Base-by-base conservation (phyloP, 192 early-diverging fungal species). In the Globomyces pollinis-pini region DNA sequence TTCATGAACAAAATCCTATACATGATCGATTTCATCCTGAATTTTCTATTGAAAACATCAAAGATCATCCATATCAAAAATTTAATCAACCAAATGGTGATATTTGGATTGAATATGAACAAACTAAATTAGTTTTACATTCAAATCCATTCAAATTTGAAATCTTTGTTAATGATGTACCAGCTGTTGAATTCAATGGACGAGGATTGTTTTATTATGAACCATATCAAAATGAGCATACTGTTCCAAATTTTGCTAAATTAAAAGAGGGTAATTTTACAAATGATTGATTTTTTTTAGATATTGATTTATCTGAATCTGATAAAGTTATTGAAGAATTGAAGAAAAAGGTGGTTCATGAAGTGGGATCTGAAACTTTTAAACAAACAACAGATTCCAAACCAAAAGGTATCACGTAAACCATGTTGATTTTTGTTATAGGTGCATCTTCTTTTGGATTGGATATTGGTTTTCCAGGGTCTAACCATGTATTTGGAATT, bases 371-470 rank as follows among this genome's bases (percentile, higher is more conserved):
- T 54, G 96, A 99, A 64, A 70, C 74, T n/a, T 99, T 98, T 75
- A 84, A 83, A 58, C 72, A 84, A 0, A 86, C 85, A 75, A 82
- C 76, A 9, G 96, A 99, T 70, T 74, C 84, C n/a, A 99, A 99
- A 74, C 94, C 94, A 6, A 76, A 85, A 63, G 96, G 89, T 88
- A 74, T 33, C n/a, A n/a, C n/a, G n/a, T n/a, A n/a, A n/a, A n/a
- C n/a, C n/a, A n/a, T n/a, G n/a, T 26, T 18, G 4, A n/a, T 29
- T 5, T 36, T 36, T 26, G 32, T 20, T 42, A 12, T 50, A 91
- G 88, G 96, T 1, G 93, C 95, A 20, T 84, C 88, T 56, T 96
- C 95, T 0, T 83, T 97, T 70, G 95, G 88, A 13, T 67, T 99
- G 60, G 96, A 99, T 69, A 77, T 99, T 18, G 70, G 79, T 12